Percentiles rank a stretch among this genome's conserved stretches.
Conservation (phyloP, 495 filamentous ascomycete species). For the Penicillium crystallinum region DNA sequence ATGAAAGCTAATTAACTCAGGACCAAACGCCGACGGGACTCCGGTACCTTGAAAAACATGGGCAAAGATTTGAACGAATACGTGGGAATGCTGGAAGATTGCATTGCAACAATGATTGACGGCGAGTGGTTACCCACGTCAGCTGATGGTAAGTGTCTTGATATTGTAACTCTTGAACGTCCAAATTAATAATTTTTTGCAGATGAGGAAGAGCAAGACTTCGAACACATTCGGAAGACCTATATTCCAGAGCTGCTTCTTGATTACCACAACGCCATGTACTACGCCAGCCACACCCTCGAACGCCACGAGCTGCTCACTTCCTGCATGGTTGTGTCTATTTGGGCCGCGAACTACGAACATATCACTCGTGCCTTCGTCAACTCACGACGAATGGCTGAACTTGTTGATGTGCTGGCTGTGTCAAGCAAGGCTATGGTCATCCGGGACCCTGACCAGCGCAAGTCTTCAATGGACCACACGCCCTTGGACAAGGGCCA, state of each 20-base stretch:
- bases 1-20: constrained; percentile 19
- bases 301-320: constrained; percentile 57
- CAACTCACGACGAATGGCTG: constrained; percentile 62
- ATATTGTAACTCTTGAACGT: background rate
- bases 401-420: constrained; percentile 72
- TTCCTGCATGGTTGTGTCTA: constrained; percentile 73
- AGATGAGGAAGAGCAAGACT: constrained; percentile 40
- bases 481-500: constrained; percentile 35
- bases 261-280: constrained; percentile 69
- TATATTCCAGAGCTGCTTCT: constrained; percentile 80
- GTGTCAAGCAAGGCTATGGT: constrained; percentile 69
- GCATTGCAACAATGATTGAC: background rate
- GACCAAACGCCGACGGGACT: constrained; percentile 30
- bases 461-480: constrained; percentile 36
- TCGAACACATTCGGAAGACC: constrained; percentile 55
- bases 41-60: constrained; percentile 32
- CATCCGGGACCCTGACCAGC: constrained; percentile 7
- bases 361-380: constrained; percentile 63
- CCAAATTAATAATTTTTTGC: constrained; percentile 10
- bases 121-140: constrained; percentile 26
- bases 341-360: constrained; percentile 56
- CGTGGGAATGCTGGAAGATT: background rate
- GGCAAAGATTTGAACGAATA: constrained; percentile 26
- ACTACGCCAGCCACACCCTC: constrained; percentile 60
- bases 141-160: constrained; percentile 32